These are phyloP conservation scores for Penicillium nordicum DNA, from an alignment of 2,329 filamentous ascomycete genomes.

Conservation along the genomic window DNA sequence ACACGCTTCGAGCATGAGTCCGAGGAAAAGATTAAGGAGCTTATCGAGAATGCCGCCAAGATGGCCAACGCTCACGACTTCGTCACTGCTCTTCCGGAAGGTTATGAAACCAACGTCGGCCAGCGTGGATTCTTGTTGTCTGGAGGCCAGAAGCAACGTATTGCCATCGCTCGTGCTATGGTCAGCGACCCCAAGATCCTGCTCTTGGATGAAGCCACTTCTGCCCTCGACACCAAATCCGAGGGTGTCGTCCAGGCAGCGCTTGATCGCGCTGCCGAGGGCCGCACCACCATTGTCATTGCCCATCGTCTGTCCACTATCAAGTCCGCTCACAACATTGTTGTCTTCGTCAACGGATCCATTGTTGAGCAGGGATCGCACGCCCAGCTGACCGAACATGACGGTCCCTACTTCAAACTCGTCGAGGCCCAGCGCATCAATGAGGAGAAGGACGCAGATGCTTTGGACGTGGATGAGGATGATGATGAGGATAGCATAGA, in stretches of 20 bases:
- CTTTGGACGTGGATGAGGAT: constrained; percentile 25
- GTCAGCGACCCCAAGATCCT: constrained; percentile 90
- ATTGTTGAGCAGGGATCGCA: constrained; percentile 93
- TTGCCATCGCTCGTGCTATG: constrained; percentile 87
- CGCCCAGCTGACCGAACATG: constrained; percentile 66
- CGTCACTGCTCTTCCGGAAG: constrained; percentile 73
- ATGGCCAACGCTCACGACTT: constrained; percentile 96
- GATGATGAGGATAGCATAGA: constrained; percentile 29
- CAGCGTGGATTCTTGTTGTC: constrained; percentile 89
- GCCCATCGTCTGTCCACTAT: constrained; percentile 95
- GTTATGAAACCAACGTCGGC: constrained; percentile 92
- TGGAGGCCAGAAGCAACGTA: constrained; percentile 94
- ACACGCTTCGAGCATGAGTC: constrained; percentile 68
- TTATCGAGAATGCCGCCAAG: constrained; percentile 76
- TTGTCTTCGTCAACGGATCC: constrained; percentile 80
- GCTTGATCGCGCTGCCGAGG: constrained; percentile 77
- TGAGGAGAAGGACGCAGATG: constrained; percentile 48
- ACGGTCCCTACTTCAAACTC: constrained; percentile 75
- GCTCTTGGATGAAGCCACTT: constrained; percentile 91
- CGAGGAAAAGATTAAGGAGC: constrained; percentile 64
- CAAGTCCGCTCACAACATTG: constrained; percentile 89
- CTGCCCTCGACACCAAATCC: constrained; percentile 87
- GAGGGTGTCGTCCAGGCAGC: constrained; percentile 93
- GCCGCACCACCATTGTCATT: constrained; percentile 92
- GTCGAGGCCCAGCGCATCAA: constrained; percentile 83